These are phyloP conservation scores for Grosmannia clavigera DNA, from an alignment of 2,329 filamentous ascomycete genomes.

Conservation along the genomic window DNA sequence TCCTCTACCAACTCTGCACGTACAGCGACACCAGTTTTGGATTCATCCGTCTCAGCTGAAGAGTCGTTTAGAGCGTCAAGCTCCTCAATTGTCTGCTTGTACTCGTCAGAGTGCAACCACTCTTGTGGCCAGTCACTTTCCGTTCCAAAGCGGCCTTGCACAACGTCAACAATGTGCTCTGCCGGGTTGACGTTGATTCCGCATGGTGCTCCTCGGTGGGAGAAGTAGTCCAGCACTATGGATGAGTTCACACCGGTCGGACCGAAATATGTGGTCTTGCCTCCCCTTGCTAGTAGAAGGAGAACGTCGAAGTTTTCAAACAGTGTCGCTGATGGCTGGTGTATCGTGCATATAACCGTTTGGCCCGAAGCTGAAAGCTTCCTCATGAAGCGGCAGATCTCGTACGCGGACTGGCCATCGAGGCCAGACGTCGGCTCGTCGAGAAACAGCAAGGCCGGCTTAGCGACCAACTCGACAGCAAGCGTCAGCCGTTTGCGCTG, in stretches of 20 bases:
- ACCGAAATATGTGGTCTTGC: neutral
- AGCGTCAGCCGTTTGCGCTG: conserved; percentile 67
- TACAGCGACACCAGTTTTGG: neutral
- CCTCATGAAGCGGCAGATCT: conserved; percentile 63
- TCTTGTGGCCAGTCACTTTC: conserved; percentile 14
- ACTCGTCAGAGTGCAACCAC: conserved; percentile 51
- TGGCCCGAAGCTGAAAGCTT: conserved; percentile 9
- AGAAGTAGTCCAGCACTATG: neutral
- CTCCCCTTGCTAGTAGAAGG: neutral
- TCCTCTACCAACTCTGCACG: neutral
- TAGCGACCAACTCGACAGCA: conserved; percentile 88
- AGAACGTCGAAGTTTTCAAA: conserved; percentile 1
- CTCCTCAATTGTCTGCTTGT: conserved; percentile 15
- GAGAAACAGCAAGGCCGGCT: conserved; percentile 79
- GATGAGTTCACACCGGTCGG: neutral
- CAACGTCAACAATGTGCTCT: conserved; percentile 1
- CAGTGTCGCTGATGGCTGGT: conserved; percentile 1
- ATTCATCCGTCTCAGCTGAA: neutral
- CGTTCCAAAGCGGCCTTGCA: neutral
- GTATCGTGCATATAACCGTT: conserved; percentile 2
- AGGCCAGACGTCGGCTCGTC: conserved; percentile 92
- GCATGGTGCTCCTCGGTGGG: neutral
- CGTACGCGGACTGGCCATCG: conserved; percentile 86
- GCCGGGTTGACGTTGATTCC: neutral
- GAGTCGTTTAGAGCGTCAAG: neutral